Conservation (phyloP, 305 asterid species). For the Fraxinus platypoda region DNA sequence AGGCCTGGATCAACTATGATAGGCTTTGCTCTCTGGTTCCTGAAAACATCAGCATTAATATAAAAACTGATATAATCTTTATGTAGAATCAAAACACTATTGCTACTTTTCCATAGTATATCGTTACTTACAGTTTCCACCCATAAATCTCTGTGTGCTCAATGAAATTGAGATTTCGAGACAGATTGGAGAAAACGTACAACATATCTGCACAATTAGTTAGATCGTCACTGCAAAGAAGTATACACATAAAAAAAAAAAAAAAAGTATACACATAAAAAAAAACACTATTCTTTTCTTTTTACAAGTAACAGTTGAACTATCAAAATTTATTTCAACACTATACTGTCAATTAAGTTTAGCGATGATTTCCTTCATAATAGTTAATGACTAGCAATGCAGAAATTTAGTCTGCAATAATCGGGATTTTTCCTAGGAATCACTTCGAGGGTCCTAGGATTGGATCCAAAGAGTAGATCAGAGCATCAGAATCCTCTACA, state of each 20-base stretch:
- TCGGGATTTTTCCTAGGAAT: neutral
- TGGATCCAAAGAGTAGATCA: neutral
- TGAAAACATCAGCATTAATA: constrained; percentile 30
- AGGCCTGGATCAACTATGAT: constrained; percentile 93
- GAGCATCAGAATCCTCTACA: neutral
- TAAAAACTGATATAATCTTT: neutral
- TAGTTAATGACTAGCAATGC: neutral
- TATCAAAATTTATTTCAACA: neutral
- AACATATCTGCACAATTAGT: constrained; percentile 73
- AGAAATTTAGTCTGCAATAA: neutral
- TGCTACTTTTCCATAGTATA: neutral
- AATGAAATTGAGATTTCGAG: constrained; percentile 81
- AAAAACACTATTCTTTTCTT: neutral
- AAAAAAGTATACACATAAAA: too few species aligned
- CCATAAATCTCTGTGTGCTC: constrained; percentile 82
- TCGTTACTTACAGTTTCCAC: constrained; percentile 83
- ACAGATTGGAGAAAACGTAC: constrained; percentile 69
- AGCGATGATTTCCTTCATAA: constrained; percentile 1
- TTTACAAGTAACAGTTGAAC: neutral
- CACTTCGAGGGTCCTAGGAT: neutral
- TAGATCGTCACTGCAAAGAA: neutral
- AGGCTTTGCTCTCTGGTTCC: constrained; percentile 94
- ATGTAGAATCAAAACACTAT: neutral
- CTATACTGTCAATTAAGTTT: neutral
- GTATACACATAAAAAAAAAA: neutral